Evolutionary conservation across 176 grass and related monocot species (phyloP).

Genomic region (Elaeis guineensis): DNA sequence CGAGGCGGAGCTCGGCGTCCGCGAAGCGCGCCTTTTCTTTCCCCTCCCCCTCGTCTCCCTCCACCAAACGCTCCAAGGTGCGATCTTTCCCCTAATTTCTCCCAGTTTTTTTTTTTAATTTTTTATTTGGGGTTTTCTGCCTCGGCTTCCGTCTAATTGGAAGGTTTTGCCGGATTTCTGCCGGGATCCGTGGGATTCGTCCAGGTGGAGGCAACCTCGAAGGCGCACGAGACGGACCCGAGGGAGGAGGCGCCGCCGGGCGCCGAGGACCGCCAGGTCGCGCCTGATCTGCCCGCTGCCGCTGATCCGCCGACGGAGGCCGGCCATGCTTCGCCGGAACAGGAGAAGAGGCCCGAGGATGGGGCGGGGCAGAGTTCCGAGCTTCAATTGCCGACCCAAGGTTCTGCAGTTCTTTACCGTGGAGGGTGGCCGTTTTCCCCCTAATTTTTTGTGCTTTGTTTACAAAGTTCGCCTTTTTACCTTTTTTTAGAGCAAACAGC

Average conservation of each 20-base stretch:
- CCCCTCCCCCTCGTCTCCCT: constrained; percentile 16
- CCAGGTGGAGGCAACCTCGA: too few relatives aligned
- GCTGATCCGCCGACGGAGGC: neutral
- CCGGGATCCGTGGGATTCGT: constrained; percentile 24
- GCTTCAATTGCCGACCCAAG: neutral
- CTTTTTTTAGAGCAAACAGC: constrained; percentile 2
- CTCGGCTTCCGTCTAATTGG: constrained; percentile 9
- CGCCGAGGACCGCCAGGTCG: neutral
- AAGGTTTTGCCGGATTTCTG: constrained; percentile 2
- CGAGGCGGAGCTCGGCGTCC: constrained; percentile 76
- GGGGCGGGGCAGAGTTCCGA: neutral
- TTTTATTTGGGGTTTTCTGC: too few relatives aligned
- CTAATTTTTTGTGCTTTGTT: too few relatives aligned
- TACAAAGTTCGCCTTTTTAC: too few relatives aligned
- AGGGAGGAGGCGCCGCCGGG: constrained; percentile 8
- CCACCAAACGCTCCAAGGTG: constrained; percentile 82
- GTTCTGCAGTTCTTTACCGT: neutral
- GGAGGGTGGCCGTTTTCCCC: too few relatives aligned
- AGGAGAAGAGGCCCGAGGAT: neutral
- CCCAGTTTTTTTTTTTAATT: neutral
- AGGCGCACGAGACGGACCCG: neutral
- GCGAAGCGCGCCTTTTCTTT: constrained; percentile 24
- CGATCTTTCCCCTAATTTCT: constrained; percentile 20
- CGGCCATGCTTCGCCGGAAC: constrained; percentile 16
- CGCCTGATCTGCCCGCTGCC: neutral